A percentile compares a stretch with the other conserved stretches of the same genome.
These are phyloP conservation scores for Cladophialophora exuberans DNA, from an alignment of 2,329 filamentous ascomycete genomes.

Conservation along the genomic window DNA sequence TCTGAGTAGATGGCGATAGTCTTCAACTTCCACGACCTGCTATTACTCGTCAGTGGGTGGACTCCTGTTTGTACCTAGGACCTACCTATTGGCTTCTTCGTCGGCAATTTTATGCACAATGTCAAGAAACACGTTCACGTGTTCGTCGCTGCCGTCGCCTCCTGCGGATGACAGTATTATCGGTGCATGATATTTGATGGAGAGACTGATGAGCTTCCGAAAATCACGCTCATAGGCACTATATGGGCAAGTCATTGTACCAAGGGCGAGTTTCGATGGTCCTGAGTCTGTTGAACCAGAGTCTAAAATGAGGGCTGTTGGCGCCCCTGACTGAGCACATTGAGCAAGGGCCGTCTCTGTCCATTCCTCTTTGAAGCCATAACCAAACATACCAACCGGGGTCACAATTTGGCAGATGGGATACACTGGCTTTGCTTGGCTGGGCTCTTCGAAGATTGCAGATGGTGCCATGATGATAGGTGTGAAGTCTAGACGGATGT, in stretches of 20 bases:
- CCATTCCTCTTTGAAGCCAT: too few species aligned
- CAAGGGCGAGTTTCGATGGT: slow-evolving; percentile 4
- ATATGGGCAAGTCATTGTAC: slow-evolving; percentile 31
- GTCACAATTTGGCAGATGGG: too few species aligned
- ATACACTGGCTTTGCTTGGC: too few species aligned
- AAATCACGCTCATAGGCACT: slow-evolving; percentile 13
- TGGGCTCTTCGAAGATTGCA: too few species aligned
- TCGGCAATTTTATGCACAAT: slow-evolving; percentile 43
- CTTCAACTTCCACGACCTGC: neutral
- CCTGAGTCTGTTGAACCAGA: slow-evolving; percentile 7
- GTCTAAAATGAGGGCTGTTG: slow-evolving; percentile 3
- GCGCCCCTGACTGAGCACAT: too few species aligned
- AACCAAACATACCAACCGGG: too few species aligned
- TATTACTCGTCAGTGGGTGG: slow-evolving; percentile 26
- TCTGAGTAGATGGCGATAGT: neutral
- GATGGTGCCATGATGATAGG: too few species aligned
- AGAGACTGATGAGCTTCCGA: slow-evolving; percentile 35
- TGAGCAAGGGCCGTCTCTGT: too few species aligned
- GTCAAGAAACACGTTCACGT: slow-evolving; percentile 44
- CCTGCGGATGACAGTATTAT: slow-evolving; percentile 45
- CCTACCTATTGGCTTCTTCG: slow-evolving; percentile 28
- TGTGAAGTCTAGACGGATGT: too few species aligned
- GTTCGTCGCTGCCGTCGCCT: slow-evolving; percentile 50
- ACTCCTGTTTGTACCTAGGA: neutral
- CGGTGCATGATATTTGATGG: slow-evolving; percentile 45